These are phyloP conservation scores for Picea abies DNA, from an alignment of 83 land plant species.

Conservation along the genomic window DNA sequence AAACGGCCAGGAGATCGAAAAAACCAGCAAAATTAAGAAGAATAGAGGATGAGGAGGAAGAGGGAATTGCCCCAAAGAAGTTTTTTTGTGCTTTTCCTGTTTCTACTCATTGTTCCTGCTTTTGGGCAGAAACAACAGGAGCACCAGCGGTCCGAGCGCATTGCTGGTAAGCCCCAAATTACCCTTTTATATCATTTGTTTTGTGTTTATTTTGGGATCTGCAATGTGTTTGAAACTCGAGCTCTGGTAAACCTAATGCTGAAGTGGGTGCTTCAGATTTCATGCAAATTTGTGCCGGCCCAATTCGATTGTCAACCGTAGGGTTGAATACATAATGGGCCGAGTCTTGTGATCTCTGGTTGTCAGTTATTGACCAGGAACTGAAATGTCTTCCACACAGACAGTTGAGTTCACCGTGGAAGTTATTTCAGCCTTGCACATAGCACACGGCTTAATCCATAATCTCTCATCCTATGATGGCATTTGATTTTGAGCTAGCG, in stretches of 20 bases:
- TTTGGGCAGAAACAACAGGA: constrained; percentile 11
- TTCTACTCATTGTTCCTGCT: not conserved
- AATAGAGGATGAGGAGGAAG: not conserved
- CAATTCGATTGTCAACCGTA: not conserved
- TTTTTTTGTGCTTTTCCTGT: constrained; percentile 4
- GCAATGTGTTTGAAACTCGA: not conserved
- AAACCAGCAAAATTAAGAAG: not conserved
- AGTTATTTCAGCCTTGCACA: not conserved
- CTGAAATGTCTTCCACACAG: not conserved
- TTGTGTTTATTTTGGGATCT: not conserved
- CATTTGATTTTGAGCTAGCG: not conserved
- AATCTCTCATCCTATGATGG: not conserved
- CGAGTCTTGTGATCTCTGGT: not conserved
- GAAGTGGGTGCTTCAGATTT: constrained; percentile 3
- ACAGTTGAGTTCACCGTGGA: no score
- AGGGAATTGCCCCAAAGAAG: not conserved
- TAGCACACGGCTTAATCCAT: not conserved
- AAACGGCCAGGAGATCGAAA: not conserved
- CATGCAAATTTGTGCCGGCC: not conserved
- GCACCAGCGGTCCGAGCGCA: constrained; percentile 14
- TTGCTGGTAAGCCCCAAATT: not conserved
- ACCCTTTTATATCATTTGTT: not conserved
- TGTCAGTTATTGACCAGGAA: not conserved
- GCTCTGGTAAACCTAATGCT: not conserved
- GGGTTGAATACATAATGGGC: not conserved